phyloP scores from a whole-genome alignment of 805 yeast species.

The Cyberlindnera mississippiensis region DNA sequence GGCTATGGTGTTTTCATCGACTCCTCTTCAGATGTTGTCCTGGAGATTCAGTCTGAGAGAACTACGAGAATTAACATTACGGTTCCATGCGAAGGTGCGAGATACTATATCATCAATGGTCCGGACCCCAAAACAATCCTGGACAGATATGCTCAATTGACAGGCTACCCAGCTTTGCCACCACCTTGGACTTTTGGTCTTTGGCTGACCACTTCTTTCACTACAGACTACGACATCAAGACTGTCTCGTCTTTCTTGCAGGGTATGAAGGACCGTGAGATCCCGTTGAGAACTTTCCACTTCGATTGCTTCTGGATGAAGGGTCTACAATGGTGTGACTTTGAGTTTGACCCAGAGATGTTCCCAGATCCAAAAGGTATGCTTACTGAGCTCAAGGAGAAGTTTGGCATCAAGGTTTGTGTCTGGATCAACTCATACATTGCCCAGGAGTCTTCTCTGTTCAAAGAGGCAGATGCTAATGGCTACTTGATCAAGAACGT shows the following conservation, averaged over 20 bases:
- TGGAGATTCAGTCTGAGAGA: slow-evolving; percentile 23
- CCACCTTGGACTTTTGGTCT: slow-evolving; percentile 25
- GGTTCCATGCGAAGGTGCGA: slow-evolving; percentile 21
- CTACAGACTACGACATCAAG: slow-evolving; percentile 23
- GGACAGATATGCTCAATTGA: slow-evolving; percentile 21
- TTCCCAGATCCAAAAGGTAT: slow-evolving; percentile 21
- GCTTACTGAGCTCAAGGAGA: slow-evolving; percentile 32
- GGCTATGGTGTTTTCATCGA: slow-evolving; percentile 25
- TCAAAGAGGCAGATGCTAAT: slow-evolving; percentile 18
- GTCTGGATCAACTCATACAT: slow-evolving; percentile 25
- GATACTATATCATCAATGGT: slow-evolving; percentile 22
- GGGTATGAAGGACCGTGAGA: slow-evolving; percentile 24
- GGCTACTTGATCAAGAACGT: slow-evolving; percentile 20
- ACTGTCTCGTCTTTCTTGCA: slow-evolving; percentile 21
- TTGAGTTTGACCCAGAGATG: slow-evolving; percentile 22
- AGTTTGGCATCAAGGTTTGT: slow-evolving; percentile 34
- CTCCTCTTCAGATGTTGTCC: slow-evolving; percentile 18
- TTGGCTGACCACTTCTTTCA: slow-evolving; percentile 24
- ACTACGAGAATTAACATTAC: slow-evolving; percentile 21
- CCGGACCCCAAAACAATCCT: slow-evolving; percentile 24
- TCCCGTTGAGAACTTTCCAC: slow-evolving; percentile 23
- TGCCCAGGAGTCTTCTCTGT: slow-evolving; percentile 20
- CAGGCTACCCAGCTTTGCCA: slow-evolving; percentile 23
- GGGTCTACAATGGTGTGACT: slow-evolving; percentile 26
- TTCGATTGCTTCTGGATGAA: slow-evolving; percentile 26